These are phyloP conservation scores for Metschnikowia baotianmanensis DNA, from an alignment of 805 yeast genomes.

Conservation along the genomic window DNA sequence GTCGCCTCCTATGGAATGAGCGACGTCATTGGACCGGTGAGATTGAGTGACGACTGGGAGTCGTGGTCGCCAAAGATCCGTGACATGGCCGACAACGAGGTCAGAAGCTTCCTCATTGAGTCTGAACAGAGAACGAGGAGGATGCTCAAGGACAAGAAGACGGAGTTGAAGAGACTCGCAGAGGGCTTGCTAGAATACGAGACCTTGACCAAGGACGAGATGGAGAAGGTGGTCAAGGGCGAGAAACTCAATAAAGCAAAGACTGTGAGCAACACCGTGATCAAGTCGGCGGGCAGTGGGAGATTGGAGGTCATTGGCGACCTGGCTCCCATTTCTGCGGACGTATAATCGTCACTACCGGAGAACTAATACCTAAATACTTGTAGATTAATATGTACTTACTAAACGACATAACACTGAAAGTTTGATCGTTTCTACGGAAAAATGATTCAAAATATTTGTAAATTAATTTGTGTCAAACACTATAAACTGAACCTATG, in stretches of 20 bases:
- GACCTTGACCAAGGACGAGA: slow-evolving; percentile 87
- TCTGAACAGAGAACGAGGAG: slow-evolving; percentile 80
- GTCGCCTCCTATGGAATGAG: slow-evolving; percentile 97
- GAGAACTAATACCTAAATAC: background rate
- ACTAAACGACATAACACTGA: too few species aligned
- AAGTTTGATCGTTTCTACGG: too few species aligned
- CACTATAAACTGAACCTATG: too few species aligned
- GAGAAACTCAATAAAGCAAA: slow-evolving; percentile 68
- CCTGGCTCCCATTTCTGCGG: slow-evolving; percentile 19
- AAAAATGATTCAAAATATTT: too few species aligned
- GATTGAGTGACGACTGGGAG: slow-evolving; percentile 87
- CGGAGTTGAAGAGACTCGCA: slow-evolving; percentile 83
- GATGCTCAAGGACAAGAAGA: slow-evolving; percentile 56
- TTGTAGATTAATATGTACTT: slow-evolving; percentile 1
- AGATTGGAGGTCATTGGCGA: slow-evolving; percentile 20
- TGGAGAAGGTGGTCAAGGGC: slow-evolving; percentile 81
- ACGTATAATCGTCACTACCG: slow-evolving; percentile 12
- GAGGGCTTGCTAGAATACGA: slow-evolving; percentile 94
- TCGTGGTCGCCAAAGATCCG: slow-evolving; percentile 89
- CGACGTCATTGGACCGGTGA: slow-evolving; percentile 88
- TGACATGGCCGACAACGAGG: slow-evolving; percentile 91
- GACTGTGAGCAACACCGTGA: slow-evolving; percentile 69
- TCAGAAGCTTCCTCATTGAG: slow-evolving; percentile 65
- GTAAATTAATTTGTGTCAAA: too few species aligned
- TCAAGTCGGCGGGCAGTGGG: slow-evolving; percentile 22